A percentile compares a stretch with the other conserved stretches of the same genome.
phyloP scores from a whole-genome alignment of 352 stramenopile species.

The Phytophthora niederhauseri region DNA sequence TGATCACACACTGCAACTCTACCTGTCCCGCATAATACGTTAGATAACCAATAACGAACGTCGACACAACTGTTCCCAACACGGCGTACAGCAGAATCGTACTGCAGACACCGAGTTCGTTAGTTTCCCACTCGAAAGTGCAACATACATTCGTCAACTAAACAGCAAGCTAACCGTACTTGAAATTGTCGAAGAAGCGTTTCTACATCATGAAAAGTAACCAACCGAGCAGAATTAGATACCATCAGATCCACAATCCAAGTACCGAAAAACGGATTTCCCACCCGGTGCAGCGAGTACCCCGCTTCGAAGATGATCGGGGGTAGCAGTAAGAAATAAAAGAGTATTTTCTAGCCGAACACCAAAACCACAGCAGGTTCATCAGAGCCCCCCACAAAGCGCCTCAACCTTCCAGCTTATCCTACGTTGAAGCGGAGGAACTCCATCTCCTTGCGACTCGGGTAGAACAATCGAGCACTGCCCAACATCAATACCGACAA shows the following conservation, averaged over 20 bases:
- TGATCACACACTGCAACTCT: neutral
- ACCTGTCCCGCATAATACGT: constrained; percentile 89
- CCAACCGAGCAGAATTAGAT: neutral
- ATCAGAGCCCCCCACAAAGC: neutral
- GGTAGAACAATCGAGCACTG: constrained; percentile 85
- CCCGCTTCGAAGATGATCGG: constrained; percentile 98
- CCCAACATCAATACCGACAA: neutral
- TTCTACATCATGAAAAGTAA: constrained; percentile 45
- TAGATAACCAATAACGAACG: constrained; percentile 95
- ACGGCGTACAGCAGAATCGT: constrained; percentile 96
- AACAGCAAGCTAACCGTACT: constrained; percentile 27
- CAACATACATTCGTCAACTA: constrained; percentile 1
- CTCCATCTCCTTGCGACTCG: constrained; percentile 88
- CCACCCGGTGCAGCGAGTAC: constrained; percentile 90
- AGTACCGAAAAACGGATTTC: neutral
- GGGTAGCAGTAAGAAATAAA: constrained; percentile 97
- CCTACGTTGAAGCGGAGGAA: constrained; percentile 90
- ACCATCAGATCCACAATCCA: neutral
- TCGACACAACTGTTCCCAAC: constrained; percentile 95
- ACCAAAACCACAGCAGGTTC: neutral
- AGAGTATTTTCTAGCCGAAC: constrained; percentile 81
- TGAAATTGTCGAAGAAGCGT: constrained; percentile 97
- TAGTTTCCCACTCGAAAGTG: too few species aligned
- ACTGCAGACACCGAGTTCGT: constrained; percentile 32
- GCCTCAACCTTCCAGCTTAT: neutral